phyloP scores from a whole-genome alignment of 495 filamentous ascomycete genomes.

The Penicillium turbatum region DNA sequence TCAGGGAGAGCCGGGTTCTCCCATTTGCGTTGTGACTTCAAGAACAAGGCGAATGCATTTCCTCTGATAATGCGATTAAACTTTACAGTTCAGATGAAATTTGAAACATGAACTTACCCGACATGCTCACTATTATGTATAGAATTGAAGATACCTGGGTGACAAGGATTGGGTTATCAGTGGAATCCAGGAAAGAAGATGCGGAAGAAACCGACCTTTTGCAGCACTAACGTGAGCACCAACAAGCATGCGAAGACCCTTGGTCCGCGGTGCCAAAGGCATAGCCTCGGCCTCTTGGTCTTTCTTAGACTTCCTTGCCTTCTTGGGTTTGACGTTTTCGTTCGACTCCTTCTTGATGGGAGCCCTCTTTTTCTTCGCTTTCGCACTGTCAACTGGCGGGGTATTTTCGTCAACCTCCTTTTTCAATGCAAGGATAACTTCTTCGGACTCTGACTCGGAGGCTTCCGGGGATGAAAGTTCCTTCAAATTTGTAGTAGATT shows the following conservation, averaged over 20 bases:
- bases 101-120: conserved; percentile 39
- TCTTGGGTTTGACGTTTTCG: conserved; percentile 14
- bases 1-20: conserved; percentile 70
- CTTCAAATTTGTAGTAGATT: conserved; percentile 22
- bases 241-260: conserved; percentile 72
- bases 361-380: conserved; percentile 4
- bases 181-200: not conserved
- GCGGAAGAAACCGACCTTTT: conserved; percentile 54
- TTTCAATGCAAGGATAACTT: not conserved
- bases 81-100: not conserved
- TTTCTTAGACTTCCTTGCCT: conserved; percentile 37
- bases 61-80: conserved; percentile 45
- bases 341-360: conserved; percentile 21
- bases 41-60: conserved; percentile 89
- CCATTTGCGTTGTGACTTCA: conserved; percentile 97
- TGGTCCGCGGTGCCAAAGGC: conserved; percentile 65
- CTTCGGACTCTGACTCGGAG: conserved; percentile 10
- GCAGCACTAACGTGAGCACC: conserved; percentile 90
- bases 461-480: conserved; percentile 16
- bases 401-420: not conserved
- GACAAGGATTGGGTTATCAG: not conserved
- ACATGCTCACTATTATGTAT: conserved; percentile 75
- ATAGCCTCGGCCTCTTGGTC: conserved; percentile 47
- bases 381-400: not conserved
- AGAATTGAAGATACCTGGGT: conserved; percentile 78